Conservation (phyloP, 1,284 basidiomycete species). For the Anthracocystis setariae region DNA sequence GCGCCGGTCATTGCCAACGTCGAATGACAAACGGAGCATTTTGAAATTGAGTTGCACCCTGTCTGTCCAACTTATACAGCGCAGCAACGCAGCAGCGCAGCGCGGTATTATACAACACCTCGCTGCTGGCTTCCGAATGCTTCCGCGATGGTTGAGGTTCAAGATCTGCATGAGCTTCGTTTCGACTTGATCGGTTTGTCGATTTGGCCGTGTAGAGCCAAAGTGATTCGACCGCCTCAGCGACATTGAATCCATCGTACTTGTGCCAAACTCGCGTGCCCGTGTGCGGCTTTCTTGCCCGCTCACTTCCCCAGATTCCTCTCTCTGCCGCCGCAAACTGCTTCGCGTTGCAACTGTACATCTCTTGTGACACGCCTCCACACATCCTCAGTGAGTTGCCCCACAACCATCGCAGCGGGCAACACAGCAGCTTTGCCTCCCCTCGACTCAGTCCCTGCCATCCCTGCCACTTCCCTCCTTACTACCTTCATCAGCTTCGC, state of each 20-base stretch:
- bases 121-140: neutral
- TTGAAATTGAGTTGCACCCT: constrained; percentile 2
- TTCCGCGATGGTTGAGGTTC: neutral
- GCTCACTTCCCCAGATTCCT: neutral
- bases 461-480: neutral
- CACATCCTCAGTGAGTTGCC: neutral
- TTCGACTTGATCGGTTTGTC: no score
- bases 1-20: no score
- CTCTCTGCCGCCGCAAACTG: neutral
- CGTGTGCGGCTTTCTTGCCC: neutral
- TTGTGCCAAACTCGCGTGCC: no score
- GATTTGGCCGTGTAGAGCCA: no score
- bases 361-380: neutral
- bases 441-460: no score
- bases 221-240: no score
- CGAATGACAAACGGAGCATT: neutral
- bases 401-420: neutral
- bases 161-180: no score
- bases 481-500: neutral
- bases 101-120: neutral
- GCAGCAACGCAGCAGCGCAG: no score
- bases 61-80: neutral
- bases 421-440: no score
- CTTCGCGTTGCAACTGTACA: neutral
- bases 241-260: no score